Evolutionary conservation across 805 yeast species (phyloP).

Genomic region (baker's yeast (Saccharomyces cerevisiae)): DNA sequence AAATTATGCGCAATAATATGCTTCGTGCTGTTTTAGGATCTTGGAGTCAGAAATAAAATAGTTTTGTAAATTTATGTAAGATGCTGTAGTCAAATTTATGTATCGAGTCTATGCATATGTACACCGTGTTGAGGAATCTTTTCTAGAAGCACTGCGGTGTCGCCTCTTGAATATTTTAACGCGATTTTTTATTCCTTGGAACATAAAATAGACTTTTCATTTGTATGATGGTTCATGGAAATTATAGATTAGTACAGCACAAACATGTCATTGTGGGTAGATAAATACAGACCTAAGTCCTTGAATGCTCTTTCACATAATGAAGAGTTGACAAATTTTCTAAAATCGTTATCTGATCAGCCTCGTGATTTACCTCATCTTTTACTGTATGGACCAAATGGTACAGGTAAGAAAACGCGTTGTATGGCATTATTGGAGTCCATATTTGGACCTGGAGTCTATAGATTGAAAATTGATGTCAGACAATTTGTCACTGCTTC

Average conservation of each 20-base stretch:
- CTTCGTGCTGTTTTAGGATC: background rate
- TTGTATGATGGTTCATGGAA: background rate
- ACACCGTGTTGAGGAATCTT: background rate
- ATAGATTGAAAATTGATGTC: slow-evolving; percentile 81
- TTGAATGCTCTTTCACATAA: slow-evolving; percentile 63
- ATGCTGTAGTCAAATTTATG: background rate
- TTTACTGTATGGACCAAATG: slow-evolving; percentile 89
- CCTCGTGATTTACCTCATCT: slow-evolving; percentile 80
- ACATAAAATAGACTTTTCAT: background rate
- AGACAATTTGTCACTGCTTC: slow-evolving; percentile 70
- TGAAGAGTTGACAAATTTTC: slow-evolving; percentile 49
- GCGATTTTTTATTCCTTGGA: background rate
- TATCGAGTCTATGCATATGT: background rate
- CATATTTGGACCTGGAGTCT: slow-evolving; percentile 75
- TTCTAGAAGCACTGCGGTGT: background rate
- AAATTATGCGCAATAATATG: background rate
- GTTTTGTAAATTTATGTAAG: background rate
- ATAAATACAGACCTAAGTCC: slow-evolving; percentile 75
- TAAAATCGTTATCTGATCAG: slow-evolving; percentile 39
- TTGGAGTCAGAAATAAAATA: background rate
- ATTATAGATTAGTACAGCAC: background rate
- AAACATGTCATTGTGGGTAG: slow-evolving; percentile 91
- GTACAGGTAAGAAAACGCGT: slow-evolving; percentile 95
- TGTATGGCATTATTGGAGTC: slow-evolving; percentile 71
- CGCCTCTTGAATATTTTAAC: background rate